These are phyloP conservation scores for Hirschioporus abietinus DNA, from an alignment of 768 basidiomycete species.

Conservation along the genomic window DNA sequence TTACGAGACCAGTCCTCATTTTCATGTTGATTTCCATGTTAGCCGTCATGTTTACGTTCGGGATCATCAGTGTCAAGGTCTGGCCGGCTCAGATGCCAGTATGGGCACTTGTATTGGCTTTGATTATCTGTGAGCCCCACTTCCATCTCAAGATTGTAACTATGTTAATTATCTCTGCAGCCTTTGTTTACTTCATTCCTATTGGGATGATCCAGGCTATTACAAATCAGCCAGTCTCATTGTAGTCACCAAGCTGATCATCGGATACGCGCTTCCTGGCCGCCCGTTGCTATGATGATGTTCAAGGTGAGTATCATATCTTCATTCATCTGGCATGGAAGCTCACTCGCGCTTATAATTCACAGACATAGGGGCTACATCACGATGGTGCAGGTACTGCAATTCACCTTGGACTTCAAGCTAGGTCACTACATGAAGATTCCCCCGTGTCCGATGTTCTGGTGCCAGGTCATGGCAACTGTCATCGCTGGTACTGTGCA, in stretches of 20 bases:
- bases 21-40: too few species aligned
- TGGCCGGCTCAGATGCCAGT: constrained; percentile 50
- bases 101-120: constrained; percentile 23
- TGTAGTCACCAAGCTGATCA: too few species aligned
- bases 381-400: constrained; percentile 18
- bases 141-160: constrained; percentile 23
- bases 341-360: constrained; percentile 15
- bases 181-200: too few species aligned
- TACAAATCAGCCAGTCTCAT: too few species aligned
- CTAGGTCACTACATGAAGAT: too few species aligned
- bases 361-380: constrained; percentile 20
- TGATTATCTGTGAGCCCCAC: constrained; percentile 11
- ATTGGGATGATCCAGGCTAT: too few species aligned
- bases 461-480: constrained; percentile 21
- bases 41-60: too few species aligned
- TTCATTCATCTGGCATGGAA: constrained; percentile 1
- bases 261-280: too few species aligned
- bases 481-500: constrained; percentile 13
- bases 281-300: constrained; percentile 27
- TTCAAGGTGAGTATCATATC: constrained; percentile 15
- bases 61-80: constrained; percentile 52
- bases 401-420: constrained; percentile 21
- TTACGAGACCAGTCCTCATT: constrained; percentile 43
- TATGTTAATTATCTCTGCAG: constrained; percentile 26
- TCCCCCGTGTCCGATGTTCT: too few species aligned